A percentile compares a stretch with the other conserved stretches of the same genome.
Conservation (phyloP, 148 eudicot genomes). For the Rhododendron ovatum region DNA sequence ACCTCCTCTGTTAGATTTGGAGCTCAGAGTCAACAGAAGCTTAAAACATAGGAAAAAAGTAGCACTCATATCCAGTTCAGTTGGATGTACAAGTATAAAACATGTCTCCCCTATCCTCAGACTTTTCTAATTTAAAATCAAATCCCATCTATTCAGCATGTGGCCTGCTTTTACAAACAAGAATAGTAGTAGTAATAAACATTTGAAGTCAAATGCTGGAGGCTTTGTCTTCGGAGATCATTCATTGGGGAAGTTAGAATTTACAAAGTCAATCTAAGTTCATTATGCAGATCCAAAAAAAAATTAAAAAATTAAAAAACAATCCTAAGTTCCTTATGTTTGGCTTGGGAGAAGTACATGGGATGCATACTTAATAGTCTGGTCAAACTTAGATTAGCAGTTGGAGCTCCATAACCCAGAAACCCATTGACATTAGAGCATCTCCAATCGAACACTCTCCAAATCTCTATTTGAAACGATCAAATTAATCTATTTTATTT, state of each 20-base stretch:
- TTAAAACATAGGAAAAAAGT: neutral
- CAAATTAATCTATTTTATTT: too few relatives aligned
- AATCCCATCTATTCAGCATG: neutral
- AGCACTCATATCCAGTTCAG: neutral
- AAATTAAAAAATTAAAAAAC: too few relatives aligned
- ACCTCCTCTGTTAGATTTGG: neutral
- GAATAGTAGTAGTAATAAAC: neutral
- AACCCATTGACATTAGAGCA: too few relatives aligned
- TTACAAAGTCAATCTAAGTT: neutral
- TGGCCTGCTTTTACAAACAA: neutral
- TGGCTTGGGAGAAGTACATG: neutral
- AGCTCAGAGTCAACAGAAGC: neutral
- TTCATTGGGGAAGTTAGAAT: neutral
- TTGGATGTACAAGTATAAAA: neutral
- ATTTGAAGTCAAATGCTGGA: neutral
- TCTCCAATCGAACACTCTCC: too few relatives aligned
- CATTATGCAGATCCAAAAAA: neutral
- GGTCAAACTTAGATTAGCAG: neutral
- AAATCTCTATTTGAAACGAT: too few relatives aligned
- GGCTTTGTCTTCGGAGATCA: neutral
- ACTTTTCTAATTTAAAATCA: slow-evolving; percentile 12
- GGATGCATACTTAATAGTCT: neutral
- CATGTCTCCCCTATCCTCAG: neutral
- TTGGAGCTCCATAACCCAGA: neutral
- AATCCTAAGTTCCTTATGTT: neutral